phyloP scores from a whole-genome alignment of 2,329 filamentous ascomycete genomes.

The Colletotrichum kahawae region DNA sequence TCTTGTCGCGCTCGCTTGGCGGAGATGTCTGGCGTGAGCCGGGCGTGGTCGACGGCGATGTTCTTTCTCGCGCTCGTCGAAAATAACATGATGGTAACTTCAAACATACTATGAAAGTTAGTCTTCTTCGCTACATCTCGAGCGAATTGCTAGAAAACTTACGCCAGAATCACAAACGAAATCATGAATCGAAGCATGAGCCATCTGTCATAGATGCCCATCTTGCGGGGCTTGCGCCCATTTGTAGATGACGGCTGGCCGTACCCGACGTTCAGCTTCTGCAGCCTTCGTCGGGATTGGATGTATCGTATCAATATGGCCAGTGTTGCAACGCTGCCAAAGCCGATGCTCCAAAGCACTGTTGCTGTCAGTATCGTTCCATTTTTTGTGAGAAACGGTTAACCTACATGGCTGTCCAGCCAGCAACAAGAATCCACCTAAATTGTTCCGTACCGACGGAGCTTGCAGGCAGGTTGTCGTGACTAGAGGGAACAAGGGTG shows the following conservation, averaged over 20 bases:
- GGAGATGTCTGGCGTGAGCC: conserved; percentile 35
- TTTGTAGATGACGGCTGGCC: background rate
- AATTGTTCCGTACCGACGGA: background rate
- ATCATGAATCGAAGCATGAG: conserved; percentile 48
- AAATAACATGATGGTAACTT: conserved; percentile 41
- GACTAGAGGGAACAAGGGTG: background rate
- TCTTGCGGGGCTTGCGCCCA: background rate
- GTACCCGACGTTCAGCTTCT: background rate
- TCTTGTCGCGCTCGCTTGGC: conserved; percentile 12
- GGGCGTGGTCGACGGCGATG: conserved; percentile 32
- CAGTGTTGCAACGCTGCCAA: background rate
- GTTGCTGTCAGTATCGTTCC: background rate
- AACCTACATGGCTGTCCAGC: background rate
- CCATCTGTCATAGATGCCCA: conserved; percentile 47
- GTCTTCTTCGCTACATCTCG: background rate
- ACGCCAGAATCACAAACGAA: conserved; percentile 45
- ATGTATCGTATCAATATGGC: background rate
- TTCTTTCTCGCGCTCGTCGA: conserved; percentile 35
- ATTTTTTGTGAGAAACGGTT: accelerated
- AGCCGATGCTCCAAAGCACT: background rate
- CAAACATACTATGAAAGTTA: conserved; percentile 33
- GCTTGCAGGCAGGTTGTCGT: background rate
- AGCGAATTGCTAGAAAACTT: background rate
- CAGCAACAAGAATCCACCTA: background rate
- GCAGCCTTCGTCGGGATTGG: background rate